phyloP scores from a whole-genome alignment of 441 rosid genomes.

The Pelargonium citronellum region DNA sequence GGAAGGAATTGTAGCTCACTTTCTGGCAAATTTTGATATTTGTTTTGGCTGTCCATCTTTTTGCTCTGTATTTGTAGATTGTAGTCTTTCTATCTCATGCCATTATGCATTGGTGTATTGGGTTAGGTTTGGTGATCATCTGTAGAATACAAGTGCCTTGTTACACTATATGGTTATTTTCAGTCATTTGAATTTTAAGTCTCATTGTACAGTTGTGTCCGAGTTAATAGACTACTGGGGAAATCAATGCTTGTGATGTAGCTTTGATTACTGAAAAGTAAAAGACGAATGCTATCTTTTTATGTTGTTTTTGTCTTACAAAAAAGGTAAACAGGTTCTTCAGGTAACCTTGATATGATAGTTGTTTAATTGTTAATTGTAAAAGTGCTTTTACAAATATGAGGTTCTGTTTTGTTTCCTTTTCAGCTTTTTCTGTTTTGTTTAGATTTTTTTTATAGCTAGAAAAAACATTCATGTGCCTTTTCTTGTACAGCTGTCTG shows the following conservation, averaged over 20 bases:
- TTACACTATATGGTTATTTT: not conserved
- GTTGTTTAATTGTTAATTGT: not conserved
- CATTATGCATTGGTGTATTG: not conserved
- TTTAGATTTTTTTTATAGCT: not conserved
- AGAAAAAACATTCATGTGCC: not conserved
- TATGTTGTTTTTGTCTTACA: not conserved
- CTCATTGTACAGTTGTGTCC: not conserved
- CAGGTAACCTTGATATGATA: not conserved
- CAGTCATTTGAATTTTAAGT: not conserved
- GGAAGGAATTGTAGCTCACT: not conserved
- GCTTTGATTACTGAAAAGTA: not conserved
- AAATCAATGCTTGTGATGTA: not conserved
- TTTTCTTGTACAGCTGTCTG: not conserved
- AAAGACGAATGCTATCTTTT: not conserved
- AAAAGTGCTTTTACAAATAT: not conserved
- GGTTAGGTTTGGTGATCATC: not conserved
- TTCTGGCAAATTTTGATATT: not conserved
- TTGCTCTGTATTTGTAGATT: not conserved
- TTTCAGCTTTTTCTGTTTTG: not conserved
- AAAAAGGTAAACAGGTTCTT: not conserved
- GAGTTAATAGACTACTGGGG: not conserved
- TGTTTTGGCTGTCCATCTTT: not conserved
- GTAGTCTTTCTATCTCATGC: not conserved
- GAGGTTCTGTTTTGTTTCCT: slow-evolving; percentile 5
- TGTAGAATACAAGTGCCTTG: not conserved